These are phyloP conservation scores for Sclerotinia borealis DNA, from an alignment of 2,329 filamentous ascomycete species.

Conservation along the genomic window DNA sequence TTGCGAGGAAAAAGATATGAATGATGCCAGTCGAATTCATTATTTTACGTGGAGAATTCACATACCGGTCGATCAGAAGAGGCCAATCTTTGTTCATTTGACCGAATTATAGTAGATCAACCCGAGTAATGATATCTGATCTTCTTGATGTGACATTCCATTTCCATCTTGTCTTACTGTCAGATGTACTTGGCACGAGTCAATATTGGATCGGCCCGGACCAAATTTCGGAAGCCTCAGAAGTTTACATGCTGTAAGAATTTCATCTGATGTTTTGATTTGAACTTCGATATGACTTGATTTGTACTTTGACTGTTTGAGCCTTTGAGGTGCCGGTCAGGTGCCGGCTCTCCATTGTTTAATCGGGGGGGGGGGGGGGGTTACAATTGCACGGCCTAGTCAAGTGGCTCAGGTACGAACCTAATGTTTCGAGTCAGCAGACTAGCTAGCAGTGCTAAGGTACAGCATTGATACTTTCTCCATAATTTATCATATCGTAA, in stretches of 20 bases:
- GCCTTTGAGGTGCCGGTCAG: background rate
- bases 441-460: background rate
- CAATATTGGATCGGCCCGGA: background rate
- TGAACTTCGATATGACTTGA: background rate
- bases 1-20: background rate
- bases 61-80: background rate
- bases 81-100: background rate
- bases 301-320: too few species aligned
- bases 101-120: background rate
- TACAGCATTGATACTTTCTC: background rate
- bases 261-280: background rate
- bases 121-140: background rate
- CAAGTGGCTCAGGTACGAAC: background rate
- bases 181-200: conserved; percentile 12
- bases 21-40: background rate
- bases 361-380: background rate
- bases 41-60: background rate
- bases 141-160: background rate
- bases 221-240: background rate
- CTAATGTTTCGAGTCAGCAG: background rate
- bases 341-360: background rate
- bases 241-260: background rate
- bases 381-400: background rate
- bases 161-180: background rate
- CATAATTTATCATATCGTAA: background rate